These are phyloP conservation scores for Epichloe elymi DNA, from an alignment of 2,329 filamentous ascomycete genomes.

Conservation along the genomic window DNA sequence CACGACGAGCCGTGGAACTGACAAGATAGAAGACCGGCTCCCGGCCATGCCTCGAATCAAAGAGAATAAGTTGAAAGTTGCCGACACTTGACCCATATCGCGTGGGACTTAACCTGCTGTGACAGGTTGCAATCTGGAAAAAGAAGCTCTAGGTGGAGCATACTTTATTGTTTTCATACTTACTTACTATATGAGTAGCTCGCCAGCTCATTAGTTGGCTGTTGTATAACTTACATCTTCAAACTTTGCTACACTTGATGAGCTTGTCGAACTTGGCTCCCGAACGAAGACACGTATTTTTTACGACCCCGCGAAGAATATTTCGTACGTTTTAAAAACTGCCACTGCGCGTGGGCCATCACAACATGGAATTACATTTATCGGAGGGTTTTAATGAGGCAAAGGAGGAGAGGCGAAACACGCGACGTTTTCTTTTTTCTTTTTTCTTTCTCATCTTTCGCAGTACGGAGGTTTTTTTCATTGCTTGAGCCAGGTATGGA, in stretches of 20 bases:
- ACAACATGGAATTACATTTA: slow-evolving; percentile 1
- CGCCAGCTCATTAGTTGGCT: slow-evolving; percentile 8
- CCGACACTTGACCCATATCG: neutral
- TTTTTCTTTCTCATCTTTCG: slow-evolving; percentile 2
- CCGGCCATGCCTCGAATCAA: slow-evolving; percentile 14
- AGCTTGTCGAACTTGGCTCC: slow-evolving; percentile 5
- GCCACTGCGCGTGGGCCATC: neutral
- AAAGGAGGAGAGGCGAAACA: neutral
- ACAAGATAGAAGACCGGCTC: slow-evolving; percentile 32
- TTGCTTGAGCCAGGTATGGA: slow-evolving; percentile 2
- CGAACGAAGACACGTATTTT: neutral
- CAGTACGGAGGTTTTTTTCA: neutral
- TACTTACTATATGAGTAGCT: slow-evolving; percentile 19
- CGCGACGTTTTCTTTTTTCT: neutral
- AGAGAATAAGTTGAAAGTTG: slow-evolving; percentile 3
- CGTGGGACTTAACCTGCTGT: neutral
- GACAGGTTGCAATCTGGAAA: slow-evolving; percentile 2
- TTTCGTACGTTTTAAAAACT: neutral
- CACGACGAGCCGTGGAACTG: slow-evolving; percentile 12
- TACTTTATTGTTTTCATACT: slow-evolving; percentile 20
- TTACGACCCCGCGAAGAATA: neutral
- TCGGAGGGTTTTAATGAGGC: slow-evolving; percentile 1
- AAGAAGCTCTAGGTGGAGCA: slow-evolving; percentile 15
- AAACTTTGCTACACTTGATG: slow-evolving; percentile 10
- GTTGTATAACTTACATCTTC: slow-evolving; percentile 11